phyloP scores from a whole-genome alignment of 805 yeast genomes.

The Candida alai region DNA sequence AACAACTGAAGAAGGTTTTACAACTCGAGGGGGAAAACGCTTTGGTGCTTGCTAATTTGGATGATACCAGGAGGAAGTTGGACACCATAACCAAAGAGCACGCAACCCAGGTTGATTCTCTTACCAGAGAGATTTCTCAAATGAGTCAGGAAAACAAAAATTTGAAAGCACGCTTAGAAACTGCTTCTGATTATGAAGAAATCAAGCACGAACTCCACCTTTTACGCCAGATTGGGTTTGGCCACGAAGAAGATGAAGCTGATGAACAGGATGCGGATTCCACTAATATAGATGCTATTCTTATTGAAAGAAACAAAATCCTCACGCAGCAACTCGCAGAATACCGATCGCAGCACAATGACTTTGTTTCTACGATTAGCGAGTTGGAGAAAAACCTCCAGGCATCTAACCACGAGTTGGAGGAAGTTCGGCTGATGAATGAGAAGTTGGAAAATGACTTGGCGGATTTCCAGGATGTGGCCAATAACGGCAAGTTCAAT shows the following conservation, averaged over 20 bases:
- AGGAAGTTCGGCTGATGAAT: conserved; percentile 44
- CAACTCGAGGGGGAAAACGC: conserved; percentile 71
- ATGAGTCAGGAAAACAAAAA: conserved; percentile 47
- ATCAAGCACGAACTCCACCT: conserved; percentile 72
- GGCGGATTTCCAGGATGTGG: conserved; percentile 47
- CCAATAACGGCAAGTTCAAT: conserved; percentile 40
- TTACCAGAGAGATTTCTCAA: conserved; percentile 45
- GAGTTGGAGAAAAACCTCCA: conserved; percentile 37
- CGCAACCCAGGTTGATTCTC: conserved; percentile 31
- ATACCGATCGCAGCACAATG: conserved; percentile 56
- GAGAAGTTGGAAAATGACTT: conserved; percentile 72
- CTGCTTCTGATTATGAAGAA: conserved; percentile 72
- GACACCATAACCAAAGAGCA: conserved; percentile 19
- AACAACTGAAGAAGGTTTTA: conserved; percentile 42
- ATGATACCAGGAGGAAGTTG: conserved; percentile 39
- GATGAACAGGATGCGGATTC: conserved; percentile 22
- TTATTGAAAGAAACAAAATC: conserved; percentile 68
- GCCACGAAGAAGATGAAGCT: conserved; percentile 37
- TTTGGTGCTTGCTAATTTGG: conserved; percentile 53
- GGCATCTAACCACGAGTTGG: conserved; percentile 34
- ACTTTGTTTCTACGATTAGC: conserved; percentile 36
- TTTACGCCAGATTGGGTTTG: conserved; percentile 73
- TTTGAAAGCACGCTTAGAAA: conserved; percentile 46
- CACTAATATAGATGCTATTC: conserved; percentile 48
- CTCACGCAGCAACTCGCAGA: conserved; percentile 68